Evolutionary conservation across 2,329 filamentous ascomycete species (phyloP).

Genomic region (Chaetothyriales sp.): DNA sequence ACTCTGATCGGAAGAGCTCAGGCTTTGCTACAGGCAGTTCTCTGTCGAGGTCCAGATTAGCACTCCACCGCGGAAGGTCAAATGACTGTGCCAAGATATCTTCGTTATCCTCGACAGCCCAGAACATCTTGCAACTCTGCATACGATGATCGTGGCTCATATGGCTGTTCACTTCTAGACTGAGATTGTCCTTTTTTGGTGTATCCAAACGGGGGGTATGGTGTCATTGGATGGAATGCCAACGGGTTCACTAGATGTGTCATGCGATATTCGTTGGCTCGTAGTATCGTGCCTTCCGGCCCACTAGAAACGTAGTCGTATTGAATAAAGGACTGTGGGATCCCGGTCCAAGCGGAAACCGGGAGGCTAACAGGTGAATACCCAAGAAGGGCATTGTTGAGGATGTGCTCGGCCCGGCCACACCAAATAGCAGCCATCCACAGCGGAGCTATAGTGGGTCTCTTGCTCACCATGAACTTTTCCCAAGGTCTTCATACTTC

Average conservation of each 20-base stretch:
- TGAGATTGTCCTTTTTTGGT: slow-evolving; percentile 9
- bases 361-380: slow-evolving; percentile 9
- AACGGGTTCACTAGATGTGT: slow-evolving; percentile 10
- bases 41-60: neutral
- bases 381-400: neutral
- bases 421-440: slow-evolving; percentile 8
- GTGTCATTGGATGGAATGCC: slow-evolving; percentile 4
- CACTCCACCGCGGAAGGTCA: slow-evolving; percentile 1
- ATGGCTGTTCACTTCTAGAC: slow-evolving; percentile 10
- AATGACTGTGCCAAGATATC: slow-evolving; percentile 2
- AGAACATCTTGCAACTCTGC: slow-evolving; percentile 12
- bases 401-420: slow-evolving; percentile 1
- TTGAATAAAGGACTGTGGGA: slow-evolving; percentile 15
- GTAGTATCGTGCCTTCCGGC: slow-evolving; percentile 2
- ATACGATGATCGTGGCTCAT: slow-evolving; percentile 7
- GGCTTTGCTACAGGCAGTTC: slow-evolving; percentile 1
- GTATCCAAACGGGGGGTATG: slow-evolving; percentile 12
- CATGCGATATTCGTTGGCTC: slow-evolving; percentile 7
- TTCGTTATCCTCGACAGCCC: slow-evolving; percentile 7
- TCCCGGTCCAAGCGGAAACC: slow-evolving; percentile 13
- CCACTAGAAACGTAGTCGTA: slow-evolving; percentile 7
- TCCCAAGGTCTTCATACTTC: slow-evolving; percentile 3
- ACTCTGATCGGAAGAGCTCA: slow-evolving; percentile 1
- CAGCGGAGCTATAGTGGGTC: slow-evolving; percentile 4
- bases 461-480: slow-evolving; percentile 2